phyloP scores from a whole-genome alignment of 495 filamentous ascomycete species.

The Penicillium odoratum region DNA sequence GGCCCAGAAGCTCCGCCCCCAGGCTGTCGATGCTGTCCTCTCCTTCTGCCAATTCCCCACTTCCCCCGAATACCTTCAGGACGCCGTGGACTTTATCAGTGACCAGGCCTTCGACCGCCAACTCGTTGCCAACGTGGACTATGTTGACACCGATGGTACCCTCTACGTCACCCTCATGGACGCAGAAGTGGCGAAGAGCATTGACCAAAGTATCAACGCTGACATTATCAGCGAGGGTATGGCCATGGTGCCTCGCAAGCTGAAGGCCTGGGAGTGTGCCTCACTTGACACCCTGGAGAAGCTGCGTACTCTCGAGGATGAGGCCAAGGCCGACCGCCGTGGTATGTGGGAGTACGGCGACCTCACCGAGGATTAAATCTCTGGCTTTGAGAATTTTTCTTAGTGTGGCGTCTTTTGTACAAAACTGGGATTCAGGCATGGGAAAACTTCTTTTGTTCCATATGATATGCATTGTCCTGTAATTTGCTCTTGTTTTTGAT shows the following conservation, averaged over 20 bases:
- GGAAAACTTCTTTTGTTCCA: background rate
- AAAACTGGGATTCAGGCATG: conserved; percentile 1
- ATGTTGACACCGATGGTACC: conserved; percentile 69
- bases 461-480: background rate
- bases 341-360: conserved; percentile 99
- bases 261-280: conserved; percentile 84
- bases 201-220: conserved; percentile 79
- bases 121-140: conserved; percentile 89
- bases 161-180: conserved; percentile 87
- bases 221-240: conserved; percentile 80
- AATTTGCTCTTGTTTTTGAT: background rate
- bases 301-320: conserved; percentile 65
- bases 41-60: conserved; percentile 86
- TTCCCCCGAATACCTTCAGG: conserved; percentile 72
- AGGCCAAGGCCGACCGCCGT: conserved; percentile 71
- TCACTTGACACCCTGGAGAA: conserved; percentile 65
- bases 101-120: conserved; percentile 65
- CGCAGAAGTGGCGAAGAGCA: conserved; percentile 55
- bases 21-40: conserved; percentile 85
- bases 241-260: conserved; percentile 84
- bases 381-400: conserved; percentile 14
- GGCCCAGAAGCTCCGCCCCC: conserved; percentile 73
- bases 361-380: conserved; percentile 76
- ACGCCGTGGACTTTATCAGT: conserved; percentile 70
- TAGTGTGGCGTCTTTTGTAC: conserved; percentile 14